These are phyloP conservation scores for Hyphodiscus sp. DNA, from an alignment of 2,329 filamentous ascomycete genomes.

Conservation along the genomic window DNA sequence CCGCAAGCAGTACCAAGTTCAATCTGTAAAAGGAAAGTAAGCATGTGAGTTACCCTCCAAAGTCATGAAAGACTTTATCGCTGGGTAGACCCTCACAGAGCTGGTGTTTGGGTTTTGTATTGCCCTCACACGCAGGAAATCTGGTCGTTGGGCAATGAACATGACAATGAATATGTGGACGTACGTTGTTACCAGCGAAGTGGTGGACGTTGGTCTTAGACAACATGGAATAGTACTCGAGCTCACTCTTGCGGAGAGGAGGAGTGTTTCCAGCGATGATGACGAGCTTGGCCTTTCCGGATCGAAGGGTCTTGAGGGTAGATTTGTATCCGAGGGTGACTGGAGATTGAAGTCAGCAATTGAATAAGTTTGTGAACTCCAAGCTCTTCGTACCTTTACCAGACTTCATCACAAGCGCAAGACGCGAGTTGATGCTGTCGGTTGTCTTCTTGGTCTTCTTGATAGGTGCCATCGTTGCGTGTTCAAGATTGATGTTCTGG, in stretches of 20 bases:
- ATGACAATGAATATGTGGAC: conserved; percentile 38
- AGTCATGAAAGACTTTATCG: conserved; percentile 83
- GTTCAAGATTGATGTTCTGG: conserved; percentile 26
- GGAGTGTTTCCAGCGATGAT: conserved; percentile 95
- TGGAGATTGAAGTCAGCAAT: conserved; percentile 24
- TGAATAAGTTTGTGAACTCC: background rate
- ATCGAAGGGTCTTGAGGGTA: conserved; percentile 83
- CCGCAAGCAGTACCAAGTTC: conserved; percentile 97
- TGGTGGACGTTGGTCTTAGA: conserved; percentile 95
- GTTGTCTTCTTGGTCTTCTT: conserved; percentile 83
- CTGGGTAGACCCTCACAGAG: conserved; percentile 57
- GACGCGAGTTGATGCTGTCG: conserved; percentile 62
- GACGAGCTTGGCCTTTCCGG: conserved; percentile 97
- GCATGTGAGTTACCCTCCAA: conserved; percentile 70
- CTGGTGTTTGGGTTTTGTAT: conserved; percentile 6
- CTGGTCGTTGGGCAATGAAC: conserved; percentile 14
- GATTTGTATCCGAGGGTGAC: conserved; percentile 89
- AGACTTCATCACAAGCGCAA: conserved; percentile 58
- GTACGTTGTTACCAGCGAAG: conserved; percentile 98
- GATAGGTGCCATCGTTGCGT: conserved; percentile 37
- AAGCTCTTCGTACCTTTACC: conserved; percentile 45
- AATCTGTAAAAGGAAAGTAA: conserved; percentile 65
- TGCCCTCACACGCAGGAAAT: conserved; percentile 2
- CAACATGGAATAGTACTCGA: conserved; percentile 92
- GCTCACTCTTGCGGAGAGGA: conserved; percentile 94